These are phyloP conservation scores for Emydomyces testavorans DNA, from an alignment of 2,329 filamentous ascomycete species.

Conservation along the genomic window DNA sequence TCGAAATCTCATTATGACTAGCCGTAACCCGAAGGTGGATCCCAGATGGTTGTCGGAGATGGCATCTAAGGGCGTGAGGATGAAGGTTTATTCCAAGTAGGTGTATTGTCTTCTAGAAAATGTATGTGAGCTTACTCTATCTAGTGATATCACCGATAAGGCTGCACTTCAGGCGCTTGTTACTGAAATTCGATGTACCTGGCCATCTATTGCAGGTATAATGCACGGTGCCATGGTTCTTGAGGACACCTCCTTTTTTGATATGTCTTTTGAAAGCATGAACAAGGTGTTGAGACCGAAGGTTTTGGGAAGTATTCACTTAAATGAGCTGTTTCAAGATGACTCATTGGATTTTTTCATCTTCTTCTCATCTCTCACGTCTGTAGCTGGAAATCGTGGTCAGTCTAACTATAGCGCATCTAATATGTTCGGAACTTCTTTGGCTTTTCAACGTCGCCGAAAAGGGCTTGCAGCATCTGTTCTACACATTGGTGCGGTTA, in stretches of 20 bases:
- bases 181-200: neutral
- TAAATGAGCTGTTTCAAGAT: conserved; percentile 18
- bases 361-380: conserved; percentile 16
- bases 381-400: conserved; percentile 26
- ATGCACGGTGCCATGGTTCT: conserved; percentile 30
- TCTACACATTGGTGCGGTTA: conserved; percentile 8
- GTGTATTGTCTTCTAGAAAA: neutral
- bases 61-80: conserved; percentile 1
- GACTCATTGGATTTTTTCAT: conserved; percentile 15
- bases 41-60: conserved; percentile 15
- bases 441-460: conserved; percentile 18
- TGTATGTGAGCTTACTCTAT: neutral
- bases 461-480: conserved; percentile 11
- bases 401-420: conserved; percentile 33
- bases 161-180: conserved; percentile 14
- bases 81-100: conserved; percentile 1
- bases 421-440: conserved; percentile 34
- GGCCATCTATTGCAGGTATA: conserved; percentile 25
- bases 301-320: conserved; percentile 26
- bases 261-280: conserved; percentile 27
- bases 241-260: conserved; percentile 25
- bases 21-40: conserved; percentile 22
- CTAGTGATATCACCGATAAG: conserved; percentile 16
- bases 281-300: conserved; percentile 29
- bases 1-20: conserved; percentile 23